Evolutionary conservation across 2,329 filamentous ascomycete genomes (phyloP).

Genomic region (Falciphora oryzae): DNA sequence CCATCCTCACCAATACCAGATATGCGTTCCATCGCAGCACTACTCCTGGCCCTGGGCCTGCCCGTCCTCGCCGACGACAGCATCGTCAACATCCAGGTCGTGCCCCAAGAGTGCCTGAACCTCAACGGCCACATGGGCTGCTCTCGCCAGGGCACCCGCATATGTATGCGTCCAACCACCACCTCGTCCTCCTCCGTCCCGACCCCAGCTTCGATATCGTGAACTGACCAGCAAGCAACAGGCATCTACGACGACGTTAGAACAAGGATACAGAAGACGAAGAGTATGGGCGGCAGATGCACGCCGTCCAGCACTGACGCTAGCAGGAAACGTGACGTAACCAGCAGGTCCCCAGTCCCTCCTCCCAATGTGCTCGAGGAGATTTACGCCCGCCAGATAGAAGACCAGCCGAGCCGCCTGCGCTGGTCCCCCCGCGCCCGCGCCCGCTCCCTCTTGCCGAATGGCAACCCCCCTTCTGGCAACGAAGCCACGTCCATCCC

Average conservation of each 20-base stretch:
- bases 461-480: not conserved
- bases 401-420: not conserved
- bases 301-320: not conserved
- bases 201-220: not conserved
- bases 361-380: not conserved
- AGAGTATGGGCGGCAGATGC: not conserved
- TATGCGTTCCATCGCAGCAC: constrained; percentile 1
- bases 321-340: not conserved
- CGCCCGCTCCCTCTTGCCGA: not conserved
- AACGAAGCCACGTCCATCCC: not conserved
- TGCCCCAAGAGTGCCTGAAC: not conserved
- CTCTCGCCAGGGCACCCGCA: not conserved
- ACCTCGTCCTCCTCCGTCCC: not conserved
- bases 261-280: not conserved
- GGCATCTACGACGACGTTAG: not conserved
- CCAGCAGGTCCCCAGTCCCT: not conserved
- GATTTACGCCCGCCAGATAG: not conserved
- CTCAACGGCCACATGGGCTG: constrained; percentile 1
- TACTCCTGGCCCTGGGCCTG: constrained; percentile 1
- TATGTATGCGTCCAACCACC: not conserved
- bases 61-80: not conserved
- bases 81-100: not conserved
- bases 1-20: not conserved
- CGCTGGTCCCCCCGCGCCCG: not conserved
- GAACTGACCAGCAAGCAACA: not conserved